phyloP scores from a whole-genome alignment of 768 basidiomycete species.

The Tricholomella constricta region DNA sequence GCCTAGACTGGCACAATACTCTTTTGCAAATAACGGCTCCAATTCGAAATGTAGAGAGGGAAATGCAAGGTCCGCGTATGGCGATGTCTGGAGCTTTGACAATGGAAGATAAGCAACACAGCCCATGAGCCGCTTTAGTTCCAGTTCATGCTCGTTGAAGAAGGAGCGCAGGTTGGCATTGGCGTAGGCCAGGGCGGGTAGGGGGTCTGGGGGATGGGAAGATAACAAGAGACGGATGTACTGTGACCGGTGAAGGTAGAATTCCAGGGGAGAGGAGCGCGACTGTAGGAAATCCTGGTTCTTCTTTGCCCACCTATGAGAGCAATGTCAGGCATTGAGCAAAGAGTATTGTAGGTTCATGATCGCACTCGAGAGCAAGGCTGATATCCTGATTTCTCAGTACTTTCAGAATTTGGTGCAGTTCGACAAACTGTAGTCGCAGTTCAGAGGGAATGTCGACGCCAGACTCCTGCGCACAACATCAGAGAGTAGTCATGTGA shows the following conservation, averaged over 20 bases:
- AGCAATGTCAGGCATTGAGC: conserved; percentile 6
- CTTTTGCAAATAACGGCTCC: conserved; percentile 81
- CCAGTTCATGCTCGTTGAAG: conserved; percentile 57
- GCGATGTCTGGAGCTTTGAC: conserved; percentile 62
- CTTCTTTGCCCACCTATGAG: conserved; percentile 77
- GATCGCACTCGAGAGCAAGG: conserved; percentile 72
- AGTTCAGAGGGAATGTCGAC: conserved; percentile 55
- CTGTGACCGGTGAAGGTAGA: conserved; percentile 87
- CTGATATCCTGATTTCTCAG: conserved; percentile 65
- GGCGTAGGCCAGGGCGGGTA: conserved; percentile 75
- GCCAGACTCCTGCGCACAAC: conserved; percentile 59
- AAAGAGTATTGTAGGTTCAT: not conserved
- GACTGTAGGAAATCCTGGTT: conserved; percentile 66
- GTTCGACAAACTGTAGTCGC: conserved; percentile 60
- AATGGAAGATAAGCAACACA: conserved; percentile 73
- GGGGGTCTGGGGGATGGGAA: conserved; percentile 56
- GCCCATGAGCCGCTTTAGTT: conserved; percentile 71
- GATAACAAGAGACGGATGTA: conserved; percentile 79
- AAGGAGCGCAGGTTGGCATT: conserved; percentile 64
- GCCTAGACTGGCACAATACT: conserved; percentile 84
- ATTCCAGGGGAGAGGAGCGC: conserved; percentile 83
- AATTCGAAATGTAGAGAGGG: conserved; percentile 76
- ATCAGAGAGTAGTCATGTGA: conserved; percentile 2
- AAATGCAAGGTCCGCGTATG: conserved; percentile 74
- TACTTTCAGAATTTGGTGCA: conserved; percentile 72